These are phyloP conservation scores for Ilyonectria destructans DNA, from an alignment of 2,329 filamentous ascomycete species.

Conservation along the genomic window DNA sequence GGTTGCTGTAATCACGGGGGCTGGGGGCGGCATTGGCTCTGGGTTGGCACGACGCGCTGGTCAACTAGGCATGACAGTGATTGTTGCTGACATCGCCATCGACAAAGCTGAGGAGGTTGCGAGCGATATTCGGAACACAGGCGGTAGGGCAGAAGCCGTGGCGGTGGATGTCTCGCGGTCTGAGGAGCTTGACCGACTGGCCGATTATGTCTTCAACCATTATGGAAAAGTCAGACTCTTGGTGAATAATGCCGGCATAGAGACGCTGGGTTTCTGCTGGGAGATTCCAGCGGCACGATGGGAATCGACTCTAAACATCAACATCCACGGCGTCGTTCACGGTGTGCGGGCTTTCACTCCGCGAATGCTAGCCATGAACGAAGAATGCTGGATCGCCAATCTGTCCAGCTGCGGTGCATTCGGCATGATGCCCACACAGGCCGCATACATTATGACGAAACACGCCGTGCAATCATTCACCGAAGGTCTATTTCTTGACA, in stretches of 20 bases:
- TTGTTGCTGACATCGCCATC: conserved; percentile 1
- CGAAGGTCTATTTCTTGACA: conserved; percentile 4
- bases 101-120: neutral
- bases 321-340: conserved; percentile 15
- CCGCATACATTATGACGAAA: conserved; percentile 22
- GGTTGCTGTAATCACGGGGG: conserved; percentile 21
- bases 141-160: conserved; percentile 3
- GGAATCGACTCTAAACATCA: conserved; percentile 19
- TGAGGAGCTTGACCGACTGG: conserved; percentile 7
- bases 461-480: conserved; percentile 18
- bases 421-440: neutral
- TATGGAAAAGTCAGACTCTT: conserved; percentile 11
- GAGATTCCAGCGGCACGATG: conserved; percentile 14
- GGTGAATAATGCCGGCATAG: conserved; percentile 23
- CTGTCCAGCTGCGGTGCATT: neutral
- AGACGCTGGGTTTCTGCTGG: conserved; percentile 18
- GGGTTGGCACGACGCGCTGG: conserved; percentile 1
- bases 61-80: conserved; percentile 10
- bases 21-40: conserved; percentile 15
- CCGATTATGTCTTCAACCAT: neutral
- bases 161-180: conserved; percentile 7
- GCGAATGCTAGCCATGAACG: conserved; percentile 6
- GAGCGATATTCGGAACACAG: neutral
- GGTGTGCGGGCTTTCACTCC: conserved; percentile 19
- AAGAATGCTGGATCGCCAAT: conserved; percentile 25